Conservation (phyloP, 2,329 filamentous ascomycete species). For the Shiraia sp. region DNA sequence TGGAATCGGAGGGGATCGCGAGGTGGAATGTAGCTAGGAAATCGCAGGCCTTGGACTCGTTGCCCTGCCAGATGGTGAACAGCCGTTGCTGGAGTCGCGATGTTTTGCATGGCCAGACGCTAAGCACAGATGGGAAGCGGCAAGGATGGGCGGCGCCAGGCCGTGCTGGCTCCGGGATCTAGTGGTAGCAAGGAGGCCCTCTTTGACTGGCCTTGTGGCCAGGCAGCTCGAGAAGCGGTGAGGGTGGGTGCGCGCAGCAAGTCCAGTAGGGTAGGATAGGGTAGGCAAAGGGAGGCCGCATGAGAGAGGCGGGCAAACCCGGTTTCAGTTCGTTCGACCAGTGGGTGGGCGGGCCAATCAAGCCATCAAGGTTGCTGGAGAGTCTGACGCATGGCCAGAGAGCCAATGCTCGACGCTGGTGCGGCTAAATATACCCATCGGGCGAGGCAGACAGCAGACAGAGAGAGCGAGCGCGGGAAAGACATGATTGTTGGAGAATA, state of each 20-base stretch:
- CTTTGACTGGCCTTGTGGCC: not conserved
- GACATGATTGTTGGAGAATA: not conserved
- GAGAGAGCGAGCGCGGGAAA: conserved; percentile 4
- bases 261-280: not conserved
- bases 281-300: conserved; percentile 8
- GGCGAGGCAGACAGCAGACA: conserved; percentile 12
- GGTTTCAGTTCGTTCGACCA: conserved; percentile 23
- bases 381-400: conserved; percentile 4
- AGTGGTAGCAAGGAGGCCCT: too few relatives aligned
- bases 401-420: conserved; percentile 15
- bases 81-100: conserved; percentile 3
- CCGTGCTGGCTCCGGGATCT: too few relatives aligned
- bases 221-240: not conserved
- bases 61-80: conserved; percentile 17
- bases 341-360: conserved; percentile 6
- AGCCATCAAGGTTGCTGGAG: conserved; percentile 5
- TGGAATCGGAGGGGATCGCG: conserved; percentile 10
- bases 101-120: too few relatives aligned
- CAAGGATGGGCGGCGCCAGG: too few relatives aligned
- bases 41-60: conserved; percentile 20
- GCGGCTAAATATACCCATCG: conserved; percentile 15
- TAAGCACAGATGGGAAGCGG: too few relatives aligned
- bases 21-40: conserved; percentile 18
- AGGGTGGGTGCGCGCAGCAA: not conserved
- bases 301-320: conserved; percentile 25